Base-by-base conservation (phyloP, 148 eudicot genomes). In the Camellia granthamiana region DNA sequence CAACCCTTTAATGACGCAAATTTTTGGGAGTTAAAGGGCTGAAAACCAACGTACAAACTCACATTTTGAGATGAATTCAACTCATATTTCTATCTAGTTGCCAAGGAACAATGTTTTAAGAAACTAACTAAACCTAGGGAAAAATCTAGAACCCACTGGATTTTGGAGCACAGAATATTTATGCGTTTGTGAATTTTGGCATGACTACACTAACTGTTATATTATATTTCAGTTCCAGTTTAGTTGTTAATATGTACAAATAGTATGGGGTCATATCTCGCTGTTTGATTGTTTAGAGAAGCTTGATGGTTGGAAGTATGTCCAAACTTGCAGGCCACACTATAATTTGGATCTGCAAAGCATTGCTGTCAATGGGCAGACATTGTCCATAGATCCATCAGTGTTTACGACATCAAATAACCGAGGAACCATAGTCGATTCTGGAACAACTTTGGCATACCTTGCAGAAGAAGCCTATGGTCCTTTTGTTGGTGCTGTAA, bases 391-490 rank as follows among this genome's bases (percentile, higher is more conserved):
- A 66, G 90, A 88, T 76, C 77, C 92, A 71, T 84, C 98, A 1
- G 93, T 90, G 19, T 95, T 93, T 84, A 71, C 90, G 23, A 93
- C 98, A 63, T 87, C 94, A 63, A 77, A 81, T 76, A 92, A 80
- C 76, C 82, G 89, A 66, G 98, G 98, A 79, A 95, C 97, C 21
- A 95, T 95, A 58, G 83, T 95, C 64, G 98, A 95, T 89, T 95
- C 97, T 8, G 98, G 98, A 80, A 95, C 98, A 46, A 95, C 98
- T 70, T 88, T 95, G 84, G 94, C 98, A 54, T 95, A 95, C 82
- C 90, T 95, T 82, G 93, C 98, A 30, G 96, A 93, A 84, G 91
- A 79, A 81, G 98, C 96, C 76, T 95, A 93, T 85, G 88, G 89
- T 83, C 94, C 97, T 63, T 95, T 95, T 79, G 91, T 95, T 55